These are phyloP conservation scores for Tylopilus sp. DNA, from an alignment of 768 basidiomycete genomes.

Conservation along the genomic window DNA sequence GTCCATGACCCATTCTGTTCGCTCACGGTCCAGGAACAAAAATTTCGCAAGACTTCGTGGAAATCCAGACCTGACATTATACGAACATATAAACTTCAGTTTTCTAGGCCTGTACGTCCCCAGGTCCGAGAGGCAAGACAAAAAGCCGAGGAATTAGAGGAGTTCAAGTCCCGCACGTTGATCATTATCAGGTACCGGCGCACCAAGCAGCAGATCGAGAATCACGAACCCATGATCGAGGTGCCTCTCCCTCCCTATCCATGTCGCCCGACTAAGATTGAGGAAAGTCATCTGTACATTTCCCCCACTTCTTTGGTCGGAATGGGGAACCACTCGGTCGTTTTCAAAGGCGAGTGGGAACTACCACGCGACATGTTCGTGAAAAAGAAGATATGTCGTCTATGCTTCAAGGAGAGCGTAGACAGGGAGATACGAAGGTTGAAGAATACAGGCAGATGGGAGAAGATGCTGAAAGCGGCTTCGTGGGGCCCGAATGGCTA, in stretches of 20 bases:
- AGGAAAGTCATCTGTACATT: constrained; percentile 50
- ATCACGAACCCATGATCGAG: constrained; percentile 27
- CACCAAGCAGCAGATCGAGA: constrained; percentile 20
- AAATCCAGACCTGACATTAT: constrained; percentile 28
- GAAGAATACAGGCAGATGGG: constrained; percentile 24
- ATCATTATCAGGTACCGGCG: constrained; percentile 21
- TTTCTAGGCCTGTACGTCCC: not conserved
- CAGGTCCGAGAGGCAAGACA: constrained; percentile 1
- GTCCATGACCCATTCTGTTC: constrained; percentile 44
- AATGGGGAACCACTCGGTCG: constrained; percentile 49
- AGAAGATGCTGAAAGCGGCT: constrained; percentile 12
- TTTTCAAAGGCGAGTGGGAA: constrained; percentile 50
- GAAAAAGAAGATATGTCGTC: constrained; percentile 34
- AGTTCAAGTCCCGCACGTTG: constrained; percentile 13
- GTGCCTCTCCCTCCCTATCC: constrained; percentile 30
- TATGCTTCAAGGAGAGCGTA: constrained; percentile 37
- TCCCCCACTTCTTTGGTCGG: constrained; percentile 38
- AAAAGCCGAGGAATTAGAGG: constrained; percentile 8
- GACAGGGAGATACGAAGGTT: constrained; percentile 18
- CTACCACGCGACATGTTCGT: constrained; percentile 43
- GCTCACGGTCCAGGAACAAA: constrained; percentile 18
- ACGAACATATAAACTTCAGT: constrained; percentile 30
- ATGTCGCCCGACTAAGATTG: constrained; percentile 15
- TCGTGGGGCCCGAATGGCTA: constrained; percentile 10
- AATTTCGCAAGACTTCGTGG: constrained; percentile 21